Evolutionary conservation across 257 asterid species (phyloP).

Genomic region (Solanum lycopersicoides): DNA sequence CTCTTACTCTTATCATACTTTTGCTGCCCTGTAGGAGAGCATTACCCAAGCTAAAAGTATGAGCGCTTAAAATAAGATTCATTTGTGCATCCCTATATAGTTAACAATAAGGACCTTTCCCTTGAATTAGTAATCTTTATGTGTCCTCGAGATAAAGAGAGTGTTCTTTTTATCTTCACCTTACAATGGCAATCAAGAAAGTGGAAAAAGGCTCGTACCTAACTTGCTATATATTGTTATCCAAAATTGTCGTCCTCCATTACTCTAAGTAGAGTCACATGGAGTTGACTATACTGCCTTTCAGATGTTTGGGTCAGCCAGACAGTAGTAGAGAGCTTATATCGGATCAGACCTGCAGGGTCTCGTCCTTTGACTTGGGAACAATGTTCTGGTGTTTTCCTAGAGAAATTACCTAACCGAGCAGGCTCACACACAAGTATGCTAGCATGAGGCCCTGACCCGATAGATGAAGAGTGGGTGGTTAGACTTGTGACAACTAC

Average conservation of each 20-base stretch:
- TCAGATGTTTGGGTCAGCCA: neutral
- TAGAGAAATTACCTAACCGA: neutral
- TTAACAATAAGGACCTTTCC: neutral
- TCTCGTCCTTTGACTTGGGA: neutral
- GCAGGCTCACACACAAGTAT: neutral
- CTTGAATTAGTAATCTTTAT: neutral
- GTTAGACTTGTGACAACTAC: neutral
- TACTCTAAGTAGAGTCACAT: neutral
- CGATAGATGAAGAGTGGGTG: neutral
- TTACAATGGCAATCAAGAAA: neutral
- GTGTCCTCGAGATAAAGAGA: neutral
- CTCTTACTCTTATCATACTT: neutral
- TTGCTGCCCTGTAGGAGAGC: neutral
- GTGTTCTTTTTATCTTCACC: neutral
- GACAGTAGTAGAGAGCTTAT: neutral
- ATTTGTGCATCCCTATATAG: neutral
- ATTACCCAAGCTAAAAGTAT: neutral
- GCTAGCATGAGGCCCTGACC: neutral
- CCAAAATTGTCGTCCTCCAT: neutral
- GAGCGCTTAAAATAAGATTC: neutral
- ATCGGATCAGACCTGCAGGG: neutral
- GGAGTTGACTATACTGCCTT: neutral
- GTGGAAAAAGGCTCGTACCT: neutral
- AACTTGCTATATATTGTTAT: neutral
- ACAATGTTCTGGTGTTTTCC: neutral